A percentile compares a stretch with the other conserved stretches of the same genome.
phyloP scores from a whole-genome alignment of 441 rosid genomes.

The Populus hybrid region DNA sequence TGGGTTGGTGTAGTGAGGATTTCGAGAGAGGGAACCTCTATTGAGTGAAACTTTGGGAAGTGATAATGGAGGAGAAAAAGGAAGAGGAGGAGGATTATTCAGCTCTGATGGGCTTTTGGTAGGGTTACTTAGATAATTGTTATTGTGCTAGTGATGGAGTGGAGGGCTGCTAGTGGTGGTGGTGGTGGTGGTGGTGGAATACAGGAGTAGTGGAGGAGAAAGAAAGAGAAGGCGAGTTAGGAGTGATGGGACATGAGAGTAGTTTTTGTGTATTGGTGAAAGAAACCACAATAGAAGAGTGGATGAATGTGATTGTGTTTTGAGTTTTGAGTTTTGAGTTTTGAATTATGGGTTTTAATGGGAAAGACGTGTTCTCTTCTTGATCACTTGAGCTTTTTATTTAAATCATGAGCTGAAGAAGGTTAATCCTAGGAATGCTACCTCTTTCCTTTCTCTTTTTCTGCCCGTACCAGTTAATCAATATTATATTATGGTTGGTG shows the following conservation, averaged over 20 bases:
- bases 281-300: neutral
- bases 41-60: no score
- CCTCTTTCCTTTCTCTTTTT: constrained; percentile 78
- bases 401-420: constrained; percentile 73
- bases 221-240: neutral
- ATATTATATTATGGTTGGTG: constrained; percentile 1
- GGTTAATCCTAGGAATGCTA: constrained; percentile 58
- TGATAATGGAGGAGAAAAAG: no score
- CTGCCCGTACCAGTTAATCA: constrained; percentile 47
- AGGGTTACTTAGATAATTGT: no score
- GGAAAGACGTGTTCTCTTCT: neutral
- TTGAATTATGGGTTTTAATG: neutral
- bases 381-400: constrained; percentile 67
- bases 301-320: neutral
- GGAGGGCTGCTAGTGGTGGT: no score
- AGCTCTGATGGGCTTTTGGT: no score
- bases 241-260: neutral
- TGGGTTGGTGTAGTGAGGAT: no score
- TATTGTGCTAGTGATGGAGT: no score
- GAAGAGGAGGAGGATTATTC: no score
- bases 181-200: no score
- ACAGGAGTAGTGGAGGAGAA: neutral
- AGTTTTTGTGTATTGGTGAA: no score
- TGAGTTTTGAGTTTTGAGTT: no score
- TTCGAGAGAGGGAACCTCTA: no score